phyloP scores from a whole-genome alignment of 805 yeast species.

The Candida taoyuanica region DNA sequence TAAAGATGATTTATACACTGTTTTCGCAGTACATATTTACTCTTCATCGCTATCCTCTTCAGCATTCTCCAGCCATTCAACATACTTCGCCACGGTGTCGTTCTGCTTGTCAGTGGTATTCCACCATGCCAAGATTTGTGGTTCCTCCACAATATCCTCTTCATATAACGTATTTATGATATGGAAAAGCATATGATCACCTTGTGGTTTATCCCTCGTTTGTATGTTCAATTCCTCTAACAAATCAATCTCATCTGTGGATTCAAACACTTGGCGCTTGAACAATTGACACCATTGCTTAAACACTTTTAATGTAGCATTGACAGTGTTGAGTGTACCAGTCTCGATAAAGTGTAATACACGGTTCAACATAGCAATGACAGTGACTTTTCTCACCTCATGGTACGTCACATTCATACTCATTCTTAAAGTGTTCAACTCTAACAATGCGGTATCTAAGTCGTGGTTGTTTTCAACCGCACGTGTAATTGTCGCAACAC shows the following conservation, averaged over 20 bases:
- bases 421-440: slow-evolving; percentile 93
- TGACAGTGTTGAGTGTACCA: slow-evolving; percentile 68
- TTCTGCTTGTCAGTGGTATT: slow-evolving; percentile 35
- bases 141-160: slow-evolving; percentile 78
- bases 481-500: slow-evolving; percentile 87
- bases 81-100: slow-evolving; percentile 62
- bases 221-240: slow-evolving; percentile 42
- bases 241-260: slow-evolving; percentile 73
- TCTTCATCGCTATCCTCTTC: slow-evolving; percentile 62
- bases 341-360: slow-evolving; percentile 72
- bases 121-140: slow-evolving; percentile 83
- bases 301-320: slow-evolving; percentile 73
- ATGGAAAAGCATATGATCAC: slow-evolving; percentile 42
- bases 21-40: background rate
- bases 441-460: slow-evolving; percentile 86
- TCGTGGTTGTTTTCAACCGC: slow-evolving; percentile 92
- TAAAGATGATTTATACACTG: no score
- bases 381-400: slow-evolving; percentile 82
- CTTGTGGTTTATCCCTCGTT: slow-evolving; percentile 32
- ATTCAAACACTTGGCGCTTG: slow-evolving; percentile 79
- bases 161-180: slow-evolving; percentile 68
- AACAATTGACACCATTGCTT: slow-evolving; percentile 78
- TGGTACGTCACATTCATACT: slow-evolving; percentile 94
- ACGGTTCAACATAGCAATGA: slow-evolving; percentile 63
- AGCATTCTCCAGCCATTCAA: slow-evolving; percentile 85